These are phyloP conservation scores for Brassica nigra DNA, from an alignment of 345 rosid species.

Conservation along the genomic window DNA sequence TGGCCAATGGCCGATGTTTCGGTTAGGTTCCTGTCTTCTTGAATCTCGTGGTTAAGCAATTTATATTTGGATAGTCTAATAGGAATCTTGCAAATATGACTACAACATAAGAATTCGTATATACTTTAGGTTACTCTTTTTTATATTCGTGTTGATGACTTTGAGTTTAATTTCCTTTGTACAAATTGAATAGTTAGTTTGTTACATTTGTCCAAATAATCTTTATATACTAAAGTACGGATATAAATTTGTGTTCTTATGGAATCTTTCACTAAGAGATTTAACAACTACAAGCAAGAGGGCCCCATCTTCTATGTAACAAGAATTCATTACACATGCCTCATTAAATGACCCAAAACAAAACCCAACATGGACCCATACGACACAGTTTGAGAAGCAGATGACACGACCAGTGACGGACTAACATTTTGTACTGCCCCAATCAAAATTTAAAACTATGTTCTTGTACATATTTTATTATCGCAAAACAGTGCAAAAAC, in stretches of 20 bases:
- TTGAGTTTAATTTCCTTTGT: neutral
- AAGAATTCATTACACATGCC: neutral
- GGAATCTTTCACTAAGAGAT: neutral
- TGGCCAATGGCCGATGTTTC: constrained; percentile 11
- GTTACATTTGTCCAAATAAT: neutral
- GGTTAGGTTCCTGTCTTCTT: neutral
- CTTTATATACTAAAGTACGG: neutral
- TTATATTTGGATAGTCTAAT: constrained; percentile 6
- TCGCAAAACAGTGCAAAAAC: no score
- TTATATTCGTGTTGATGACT: neutral
- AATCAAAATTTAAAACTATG: no score
- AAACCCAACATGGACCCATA: neutral
- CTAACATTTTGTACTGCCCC: no score
- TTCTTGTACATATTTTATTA: no score
- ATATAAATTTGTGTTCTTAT: neutral
- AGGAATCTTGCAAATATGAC: neutral
- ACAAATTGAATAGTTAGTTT: neutral
- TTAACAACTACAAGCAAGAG: neutral
- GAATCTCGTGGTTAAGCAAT: neutral
- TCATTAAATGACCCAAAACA: neutral
- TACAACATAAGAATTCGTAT: neutral
- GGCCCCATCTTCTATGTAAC: neutral
- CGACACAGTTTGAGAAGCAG: neutral
- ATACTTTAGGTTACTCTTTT: neutral
- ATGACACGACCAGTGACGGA: neutral